Conservation (phyloP, 257 asterid genomes). For the Leptodermis oblonga region DNA sequence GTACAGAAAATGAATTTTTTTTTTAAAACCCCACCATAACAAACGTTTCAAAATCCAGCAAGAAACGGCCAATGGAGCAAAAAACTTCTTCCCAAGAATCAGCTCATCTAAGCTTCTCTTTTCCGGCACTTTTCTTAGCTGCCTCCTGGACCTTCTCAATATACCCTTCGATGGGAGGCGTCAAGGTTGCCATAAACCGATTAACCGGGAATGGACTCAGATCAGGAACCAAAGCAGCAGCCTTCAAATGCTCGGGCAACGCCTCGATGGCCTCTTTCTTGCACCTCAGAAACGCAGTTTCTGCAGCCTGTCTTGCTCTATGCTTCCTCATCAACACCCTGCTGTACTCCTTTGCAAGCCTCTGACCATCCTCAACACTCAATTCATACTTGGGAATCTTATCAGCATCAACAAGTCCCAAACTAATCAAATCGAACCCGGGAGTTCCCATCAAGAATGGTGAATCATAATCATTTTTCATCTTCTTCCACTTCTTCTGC, state of each 20-base stretch:
- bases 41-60: neutral
- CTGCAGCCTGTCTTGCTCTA: slow-evolving; percentile 81
- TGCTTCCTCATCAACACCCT: slow-evolving; percentile 86
- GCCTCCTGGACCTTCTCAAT: slow-evolving; percentile 85
- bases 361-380: slow-evolving; percentile 72
- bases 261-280: slow-evolving; percentile 91
- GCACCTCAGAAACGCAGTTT: slow-evolving; percentile 47
- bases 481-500: slow-evolving; percentile 51
- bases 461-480: slow-evolving; percentile 38
- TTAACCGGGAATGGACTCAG: slow-evolving; percentile 65
- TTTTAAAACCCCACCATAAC: neutral
- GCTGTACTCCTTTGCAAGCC: slow-evolving; percentile 83
- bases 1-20: neutral
- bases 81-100: neutral
- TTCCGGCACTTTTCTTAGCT: slow-evolving; percentile 53
- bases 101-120: slow-evolving; percentile 65
- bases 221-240: slow-evolving; percentile 80
- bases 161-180: slow-evolving; percentile 95
- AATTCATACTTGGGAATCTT: slow-evolving; percentile 75
- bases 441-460: slow-evolving; percentile 70
- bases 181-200: slow-evolving; percentile 71
- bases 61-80: neutral
- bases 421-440: slow-evolving; percentile 63
- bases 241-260: slow-evolving; percentile 66
- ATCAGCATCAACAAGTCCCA: slow-evolving; percentile 78